phyloP scores from a whole-genome alignment of 345 rosid genomes.

The Mangifera indica region DNA sequence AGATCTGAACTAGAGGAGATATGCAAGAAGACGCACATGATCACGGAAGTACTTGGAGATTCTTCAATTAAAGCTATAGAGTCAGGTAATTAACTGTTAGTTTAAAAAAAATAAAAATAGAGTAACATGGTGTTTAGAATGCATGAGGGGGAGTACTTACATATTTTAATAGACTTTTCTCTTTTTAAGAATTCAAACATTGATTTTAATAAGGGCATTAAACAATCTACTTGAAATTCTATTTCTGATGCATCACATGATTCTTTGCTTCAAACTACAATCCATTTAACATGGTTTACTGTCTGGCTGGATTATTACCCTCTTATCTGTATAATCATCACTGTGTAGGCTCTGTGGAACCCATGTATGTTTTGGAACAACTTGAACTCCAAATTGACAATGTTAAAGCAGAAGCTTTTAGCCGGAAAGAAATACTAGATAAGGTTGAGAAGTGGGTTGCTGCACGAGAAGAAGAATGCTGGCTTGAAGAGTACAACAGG shows the following conservation, averaged over 20 bases:
- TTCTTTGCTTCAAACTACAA: conserved; percentile 1
- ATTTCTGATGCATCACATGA: neutral
- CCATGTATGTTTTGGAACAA: conserved; percentile 44
- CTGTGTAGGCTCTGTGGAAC: conserved; percentile 51
- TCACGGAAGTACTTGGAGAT: conserved; percentile 36
- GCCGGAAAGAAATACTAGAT: conserved; percentile 72
- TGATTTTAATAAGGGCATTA: neutral
- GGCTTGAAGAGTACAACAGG: conserved; percentile 81
- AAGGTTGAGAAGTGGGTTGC: conserved; percentile 71
- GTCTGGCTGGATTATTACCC: neutral
- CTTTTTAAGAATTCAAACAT: neutral
- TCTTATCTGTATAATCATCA: neutral
- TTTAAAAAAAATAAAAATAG: neutral
- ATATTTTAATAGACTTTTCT: neutral
- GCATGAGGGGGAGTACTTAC: neutral
- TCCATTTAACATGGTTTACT: neutral
- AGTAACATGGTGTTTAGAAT: neutral
- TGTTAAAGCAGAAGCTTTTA: conserved; percentile 58
- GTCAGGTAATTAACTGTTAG: conserved; percentile 40
- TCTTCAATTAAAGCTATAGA: conserved; percentile 49
- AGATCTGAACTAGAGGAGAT: conserved; percentile 65
- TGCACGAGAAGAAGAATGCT: conserved; percentile 72
- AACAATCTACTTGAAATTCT: neutral
- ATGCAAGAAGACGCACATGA: conserved; percentile 65
- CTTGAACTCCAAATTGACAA: conserved; percentile 64